A percentile compares a stretch with the other conserved stretches of the same genome.
phyloP scores from a whole-genome alignment of 2,329 filamentous ascomycete genomes.

The Talaromyces albobiverticillius region DNA sequence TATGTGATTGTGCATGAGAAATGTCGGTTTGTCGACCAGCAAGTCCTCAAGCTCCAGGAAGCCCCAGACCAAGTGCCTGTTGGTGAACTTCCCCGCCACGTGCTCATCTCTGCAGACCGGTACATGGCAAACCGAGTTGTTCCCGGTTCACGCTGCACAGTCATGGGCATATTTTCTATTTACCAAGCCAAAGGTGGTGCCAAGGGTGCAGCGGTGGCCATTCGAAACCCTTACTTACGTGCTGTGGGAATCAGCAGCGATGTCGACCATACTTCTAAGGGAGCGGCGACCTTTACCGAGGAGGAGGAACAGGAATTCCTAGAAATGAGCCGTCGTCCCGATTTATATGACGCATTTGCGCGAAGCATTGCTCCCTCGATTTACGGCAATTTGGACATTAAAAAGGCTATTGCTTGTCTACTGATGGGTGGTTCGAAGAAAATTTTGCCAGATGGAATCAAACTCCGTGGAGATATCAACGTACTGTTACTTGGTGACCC shows the following conservation, averaged over 20 bases:
- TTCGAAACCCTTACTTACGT: conserved; percentile 89
- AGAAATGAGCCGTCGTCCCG: conserved; percentile 83
- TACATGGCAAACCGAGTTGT: conserved; percentile 95
- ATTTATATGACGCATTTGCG: conserved; percentile 88
- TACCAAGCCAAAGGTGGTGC: conserved; percentile 90
- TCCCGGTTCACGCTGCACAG: conserved; percentile 86
- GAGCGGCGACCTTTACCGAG: conserved; percentile 79
- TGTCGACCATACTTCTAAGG: conserved; percentile 83
- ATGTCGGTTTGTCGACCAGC: conserved; percentile 93
- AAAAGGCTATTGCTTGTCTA: conserved; percentile 93
- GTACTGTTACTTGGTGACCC: conserved; percentile 94
- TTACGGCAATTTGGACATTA: conserved; percentile 93
- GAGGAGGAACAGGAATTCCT: conserved; percentile 96
- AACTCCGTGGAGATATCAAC: conserved; percentile 95
- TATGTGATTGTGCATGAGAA: conserved; percentile 96
- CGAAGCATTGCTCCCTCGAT: conserved; percentile 96
- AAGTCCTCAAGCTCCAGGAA: conserved; percentile 96
- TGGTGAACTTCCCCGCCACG: conserved; percentile 90
- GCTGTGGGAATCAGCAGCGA: conserved; percentile 91
- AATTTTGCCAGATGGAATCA: conserved; percentile 96
- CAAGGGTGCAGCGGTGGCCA: conserved; percentile 82
- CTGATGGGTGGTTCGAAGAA: conserved; percentile 96
- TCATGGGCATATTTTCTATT: conserved; percentile 97
- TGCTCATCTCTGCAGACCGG: conserved; percentile 92
- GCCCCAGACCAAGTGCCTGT: conserved; percentile 96